Conservation (phyloP, 2,329 filamentous ascomycete genomes). For the Paecilomyces dactylethromorphus region DNA sequence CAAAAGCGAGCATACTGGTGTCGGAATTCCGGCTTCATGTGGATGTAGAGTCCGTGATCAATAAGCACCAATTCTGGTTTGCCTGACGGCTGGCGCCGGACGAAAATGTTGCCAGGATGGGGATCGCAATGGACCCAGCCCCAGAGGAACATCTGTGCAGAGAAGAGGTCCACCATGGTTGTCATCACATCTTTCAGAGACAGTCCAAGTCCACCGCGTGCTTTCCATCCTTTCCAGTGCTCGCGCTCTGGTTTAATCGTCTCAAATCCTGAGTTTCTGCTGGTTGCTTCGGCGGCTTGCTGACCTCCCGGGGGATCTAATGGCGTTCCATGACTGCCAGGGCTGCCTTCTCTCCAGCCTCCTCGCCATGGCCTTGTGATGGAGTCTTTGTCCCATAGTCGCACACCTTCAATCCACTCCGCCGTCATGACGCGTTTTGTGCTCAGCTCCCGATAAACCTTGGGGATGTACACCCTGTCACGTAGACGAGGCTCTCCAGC, state of each 20-base stretch:
- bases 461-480: constrained; percentile 79
- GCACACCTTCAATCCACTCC: constrained; percentile 94
- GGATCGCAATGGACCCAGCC: constrained; percentile 94
- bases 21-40: constrained; percentile 76
- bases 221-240: constrained; percentile 66
- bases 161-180: constrained; percentile 93
- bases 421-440: constrained; percentile 83
- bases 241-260: constrained; percentile 73
- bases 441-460: constrained; percentile 74
- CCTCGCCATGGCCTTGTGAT: constrained; percentile 74
- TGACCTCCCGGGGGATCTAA: constrained; percentile 51
- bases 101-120: constrained; percentile 95
- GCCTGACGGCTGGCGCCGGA: constrained; percentile 77
- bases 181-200: constrained; percentile 84
- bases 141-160: constrained; percentile 97
- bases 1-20: constrained; percentile 85
- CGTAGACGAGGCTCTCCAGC: constrained; percentile 67
- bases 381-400: constrained; percentile 84
- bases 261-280: constrained; percentile 26
- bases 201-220: constrained; percentile 76
- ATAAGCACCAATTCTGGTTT: constrained; percentile 86
- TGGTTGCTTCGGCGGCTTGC: constrained; percentile 40
- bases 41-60: constrained; percentile 93
- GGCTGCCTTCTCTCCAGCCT: constrained; percentile 67
- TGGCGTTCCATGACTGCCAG: constrained; percentile 64